Base-by-base conservation (phyloP, 2,329 filamentous ascomycete species). In the Curvularia verruculosa region DNA sequence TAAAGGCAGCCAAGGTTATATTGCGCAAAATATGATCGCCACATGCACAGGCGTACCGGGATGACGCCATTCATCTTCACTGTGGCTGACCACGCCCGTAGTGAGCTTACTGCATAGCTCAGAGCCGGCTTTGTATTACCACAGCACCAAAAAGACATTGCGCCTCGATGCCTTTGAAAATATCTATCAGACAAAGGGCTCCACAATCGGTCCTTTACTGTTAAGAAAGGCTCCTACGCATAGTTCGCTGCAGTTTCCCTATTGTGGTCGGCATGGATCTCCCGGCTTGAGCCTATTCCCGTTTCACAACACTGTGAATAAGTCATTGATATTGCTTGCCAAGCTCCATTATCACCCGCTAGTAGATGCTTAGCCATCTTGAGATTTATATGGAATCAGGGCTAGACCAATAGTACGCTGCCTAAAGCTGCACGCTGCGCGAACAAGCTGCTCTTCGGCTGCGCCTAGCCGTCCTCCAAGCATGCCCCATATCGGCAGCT, bases 321-420 rank as follows among this genome's bases (percentile, higher is more conserved):
- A 49, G 61, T 36, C 15, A 56, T 59, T 65, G 59, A 58, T 65
- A 63, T 62, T 63, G 44, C 40, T 39, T 44, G 67, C 68, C 66
- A 73, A 72, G 70, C 66, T 64, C 65, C 60, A 12, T 40, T 54
- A 56, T 47, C 51, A 52, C 54, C 56, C 56, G 62, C 61, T 43
- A 54, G 50, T 40, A 54, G 58, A 65, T 66, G 61, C 67, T 69
- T 69, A 64, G 57, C 57, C 45, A 60, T 52, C 34, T 49, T 24
- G 28, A 21, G 49, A 51, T n/a, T 45, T 37, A 50, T 56, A 37
- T 21, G 29, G 23, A 12, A 18, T 23, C 9, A 12, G 7, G 24
- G 36, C n/a, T 10, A 15, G 37, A 40, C 48, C 15, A 18, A 37
- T 37, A 7, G 31, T 15, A 10, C 10, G 21, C 21, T 5, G 21